Conservation (phyloP, 257 asterid species). For the Ajuga chamaepitys region DNA sequence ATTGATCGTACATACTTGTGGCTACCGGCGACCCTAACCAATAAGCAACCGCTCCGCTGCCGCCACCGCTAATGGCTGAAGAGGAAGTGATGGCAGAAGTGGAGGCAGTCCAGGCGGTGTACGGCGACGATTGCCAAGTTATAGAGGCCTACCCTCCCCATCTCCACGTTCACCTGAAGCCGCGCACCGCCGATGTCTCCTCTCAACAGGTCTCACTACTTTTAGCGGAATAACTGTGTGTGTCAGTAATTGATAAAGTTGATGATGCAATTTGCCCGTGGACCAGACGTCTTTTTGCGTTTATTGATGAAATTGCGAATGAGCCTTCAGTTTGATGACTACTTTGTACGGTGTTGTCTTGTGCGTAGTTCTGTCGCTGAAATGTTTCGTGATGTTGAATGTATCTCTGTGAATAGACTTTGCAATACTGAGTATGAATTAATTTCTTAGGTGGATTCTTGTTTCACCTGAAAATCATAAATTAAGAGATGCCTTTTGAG, state of each 20-base stretch:
- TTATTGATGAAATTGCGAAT: not conserved
- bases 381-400: not conserved
- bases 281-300: not conserved
- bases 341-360: not conserved
- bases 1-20: not conserved
- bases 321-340: not conserved
- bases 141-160: conserved; percentile 54
- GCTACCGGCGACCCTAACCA: not conserved
- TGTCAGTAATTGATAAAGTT: not conserved
- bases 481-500: not conserved
- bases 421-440: not conserved
- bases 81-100: conserved; percentile 64
- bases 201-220: conserved; percentile 56
- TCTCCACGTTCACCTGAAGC: conserved; percentile 67
- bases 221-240: not conserved
- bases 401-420: not conserved
- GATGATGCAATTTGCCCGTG: not conserved
- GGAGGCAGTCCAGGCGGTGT: conserved; percentile 73
- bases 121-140: conserved; percentile 63
- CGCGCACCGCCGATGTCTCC: conserved; percentile 85
- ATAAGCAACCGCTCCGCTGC: not conserved
- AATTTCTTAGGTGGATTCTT: conserved; percentile 3
- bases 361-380: not conserved
- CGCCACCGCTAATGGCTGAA: conserved; percentile 40
- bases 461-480: not conserved